A percentile compares a stretch with the other conserved stretches of the same genome.
Evolutionary conservation across 192 early-diverging fungal genomes (phyloP).

Genomic region (Fimicolochytrium jonesii): DNA sequence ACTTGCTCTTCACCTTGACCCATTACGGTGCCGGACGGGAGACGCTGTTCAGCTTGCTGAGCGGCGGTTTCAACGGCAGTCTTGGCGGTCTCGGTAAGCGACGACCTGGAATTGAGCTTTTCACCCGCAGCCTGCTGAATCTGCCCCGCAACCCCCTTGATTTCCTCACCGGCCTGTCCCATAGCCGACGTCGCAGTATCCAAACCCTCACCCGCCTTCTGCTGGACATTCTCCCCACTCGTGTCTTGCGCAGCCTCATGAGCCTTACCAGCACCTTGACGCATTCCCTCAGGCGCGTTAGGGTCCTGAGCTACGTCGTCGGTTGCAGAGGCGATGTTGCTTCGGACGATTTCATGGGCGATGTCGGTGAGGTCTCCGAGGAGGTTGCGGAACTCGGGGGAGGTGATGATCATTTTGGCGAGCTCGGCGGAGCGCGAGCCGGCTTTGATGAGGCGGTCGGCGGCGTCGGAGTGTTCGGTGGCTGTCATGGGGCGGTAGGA

Average conservation of each 20-base stretch:
- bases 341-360: conserved; percentile 25
- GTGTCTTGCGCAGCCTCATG: no score
- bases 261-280: conserved; percentile 15
- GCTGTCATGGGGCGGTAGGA: no score
- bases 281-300: conserved; percentile 13
- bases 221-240: conserved; percentile 17
- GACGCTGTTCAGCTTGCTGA: conserved; percentile 16
- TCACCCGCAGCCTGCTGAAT: conserved; percentile 22
- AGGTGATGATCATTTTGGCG: conserved; percentile 39
- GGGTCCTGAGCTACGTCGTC: conserved; percentile 31
- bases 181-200: neutral
- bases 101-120: conserved; percentile 5
- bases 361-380: conserved; percentile 40
- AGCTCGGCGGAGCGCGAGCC: conserved; percentile 38
- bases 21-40: conserved; percentile 17
- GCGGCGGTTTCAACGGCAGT: conserved; percentile 22
- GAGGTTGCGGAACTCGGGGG: conserved; percentile 43
- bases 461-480: conserved; percentile 7
- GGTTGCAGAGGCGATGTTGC: conserved; percentile 5
- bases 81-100: conserved; percentile 23
- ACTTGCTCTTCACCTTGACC: conserved; percentile 1
- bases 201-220: conserved; percentile 7
- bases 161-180: neutral
- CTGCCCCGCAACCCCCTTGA: conserved; percentile 6
- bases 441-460: conserved; percentile 31